These are phyloP conservation scores for Rhodotorula sp. DNA, from an alignment of 1,284 basidiomycete species.

Conservation along the genomic window DNA sequence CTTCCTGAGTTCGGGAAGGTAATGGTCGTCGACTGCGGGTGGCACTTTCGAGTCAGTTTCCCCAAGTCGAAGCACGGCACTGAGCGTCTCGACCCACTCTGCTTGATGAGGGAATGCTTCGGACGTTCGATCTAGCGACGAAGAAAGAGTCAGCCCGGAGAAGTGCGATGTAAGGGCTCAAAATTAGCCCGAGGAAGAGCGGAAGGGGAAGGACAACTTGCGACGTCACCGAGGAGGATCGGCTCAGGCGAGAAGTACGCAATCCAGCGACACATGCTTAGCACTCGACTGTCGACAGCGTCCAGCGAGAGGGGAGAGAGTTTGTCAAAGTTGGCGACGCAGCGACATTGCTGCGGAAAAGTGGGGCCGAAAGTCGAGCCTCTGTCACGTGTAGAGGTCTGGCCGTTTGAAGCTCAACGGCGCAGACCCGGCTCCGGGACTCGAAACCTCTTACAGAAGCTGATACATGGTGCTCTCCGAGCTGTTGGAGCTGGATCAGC, in stretches of 20 bases:
- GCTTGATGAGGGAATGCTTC: conserved; percentile 20
- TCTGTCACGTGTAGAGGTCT: too few relatives aligned
- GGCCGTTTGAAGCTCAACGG: too few relatives aligned
- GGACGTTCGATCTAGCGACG: conserved; percentile 2
- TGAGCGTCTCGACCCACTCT: conserved; percentile 1
- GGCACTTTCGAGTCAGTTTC: neutral
- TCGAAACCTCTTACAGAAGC: too few relatives aligned
- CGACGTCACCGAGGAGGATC: conserved; percentile 14
- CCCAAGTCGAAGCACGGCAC: neutral
- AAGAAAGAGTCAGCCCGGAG: neutral
- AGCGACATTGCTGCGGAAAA: too few relatives aligned
- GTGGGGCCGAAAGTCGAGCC: too few relatives aligned
- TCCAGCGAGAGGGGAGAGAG: neutral
- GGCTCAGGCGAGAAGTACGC: conserved; percentile 23
- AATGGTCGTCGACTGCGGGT: conserved; percentile 16
- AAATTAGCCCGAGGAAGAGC: too few relatives aligned
- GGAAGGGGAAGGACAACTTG: neutral
- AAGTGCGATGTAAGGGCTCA: neutral
- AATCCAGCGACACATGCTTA: conserved; percentile 24
- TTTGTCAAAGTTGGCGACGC: neutral
- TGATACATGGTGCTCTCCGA: too few relatives aligned
- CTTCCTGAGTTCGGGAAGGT: conserved; percentile 13
- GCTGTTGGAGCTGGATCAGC: too few relatives aligned
- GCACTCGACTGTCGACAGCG: neutral
- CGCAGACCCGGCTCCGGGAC: too few relatives aligned